Conservation (phyloP, 352 stramenopile species). For the Thalassiosira ordinaria region DNA sequence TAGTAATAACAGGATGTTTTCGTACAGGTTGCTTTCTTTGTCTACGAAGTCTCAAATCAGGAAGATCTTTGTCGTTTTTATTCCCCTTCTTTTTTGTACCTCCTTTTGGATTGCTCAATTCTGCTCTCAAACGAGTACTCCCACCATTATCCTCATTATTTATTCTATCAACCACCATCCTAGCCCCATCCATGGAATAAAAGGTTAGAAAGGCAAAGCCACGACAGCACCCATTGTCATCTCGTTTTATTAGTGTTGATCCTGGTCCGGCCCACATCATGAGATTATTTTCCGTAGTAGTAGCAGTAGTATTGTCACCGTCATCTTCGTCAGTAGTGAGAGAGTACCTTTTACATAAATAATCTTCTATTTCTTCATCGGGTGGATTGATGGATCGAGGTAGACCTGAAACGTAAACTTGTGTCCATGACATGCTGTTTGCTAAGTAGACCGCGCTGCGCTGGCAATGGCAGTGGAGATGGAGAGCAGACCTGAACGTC, state of each 20-base stretch:
- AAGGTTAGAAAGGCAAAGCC: conserved; percentile 50
- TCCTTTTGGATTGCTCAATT: conserved; percentile 29
- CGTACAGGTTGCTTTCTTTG: conserved; percentile 29
- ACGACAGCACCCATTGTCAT: conserved; percentile 23
- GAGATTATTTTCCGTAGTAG: too few species aligned
- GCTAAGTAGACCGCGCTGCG: too few species aligned
- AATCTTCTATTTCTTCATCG: conserved; percentile 40
- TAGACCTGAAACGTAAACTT: conserved; percentile 44
- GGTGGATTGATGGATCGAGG: conserved; percentile 13
- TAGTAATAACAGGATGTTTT: conserved; percentile 42
- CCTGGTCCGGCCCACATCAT: conserved; percentile 34
- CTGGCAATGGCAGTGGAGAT: too few species aligned
- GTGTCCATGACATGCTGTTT: conserved; percentile 45
- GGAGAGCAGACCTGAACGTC: too few species aligned
- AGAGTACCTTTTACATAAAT: conserved; percentile 4
- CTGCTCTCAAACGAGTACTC: not conserved
- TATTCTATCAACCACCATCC: conserved; percentile 26
- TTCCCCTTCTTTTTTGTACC: conserved; percentile 14
- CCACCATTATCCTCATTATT: conserved; percentile 14
- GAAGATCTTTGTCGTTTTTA: conserved; percentile 2
- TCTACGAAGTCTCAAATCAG: conserved; percentile 28
- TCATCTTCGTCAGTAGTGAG: not conserved
- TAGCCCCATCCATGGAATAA: conserved; percentile 20
- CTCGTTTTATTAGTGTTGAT: conserved; percentile 38
- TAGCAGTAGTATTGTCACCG: too few species aligned